Conservation (phyloP, 108 stramenopile species). For the Cyclotella cryptica region DNA sequence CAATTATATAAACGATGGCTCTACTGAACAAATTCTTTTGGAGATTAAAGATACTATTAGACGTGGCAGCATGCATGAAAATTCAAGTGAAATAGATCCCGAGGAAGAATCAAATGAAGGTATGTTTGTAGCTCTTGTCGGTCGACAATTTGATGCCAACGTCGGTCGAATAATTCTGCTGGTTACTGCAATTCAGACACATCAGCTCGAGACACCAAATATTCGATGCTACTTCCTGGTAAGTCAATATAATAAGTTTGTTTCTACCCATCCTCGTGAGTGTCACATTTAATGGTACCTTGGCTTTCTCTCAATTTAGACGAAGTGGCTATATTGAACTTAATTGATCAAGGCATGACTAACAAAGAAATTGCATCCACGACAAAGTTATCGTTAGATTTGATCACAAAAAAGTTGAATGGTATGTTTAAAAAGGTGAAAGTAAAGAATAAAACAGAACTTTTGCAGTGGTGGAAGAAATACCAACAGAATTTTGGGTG, state of each 20-base stretch:
- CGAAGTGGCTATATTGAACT: constrained; percentile 63
- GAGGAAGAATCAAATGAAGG: constrained; percentile 1
- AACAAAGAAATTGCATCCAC: constrained; percentile 75
- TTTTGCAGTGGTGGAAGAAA: constrained; percentile 36
- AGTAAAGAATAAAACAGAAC: constrained; percentile 60
- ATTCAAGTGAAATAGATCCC: constrained; percentile 1
- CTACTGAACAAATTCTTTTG: constrained; percentile 25
- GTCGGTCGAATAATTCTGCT: background rate
- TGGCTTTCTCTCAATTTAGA: constrained; percentile 16
- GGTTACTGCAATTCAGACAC: background rate
- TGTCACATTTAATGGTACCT: constrained; percentile 2
- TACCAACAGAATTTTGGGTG: background rate
- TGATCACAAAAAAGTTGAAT: constrained; percentile 67
- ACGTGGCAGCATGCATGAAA: background rate
- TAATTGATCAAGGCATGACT: constrained; percentile 64
- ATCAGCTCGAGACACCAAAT: background rate
- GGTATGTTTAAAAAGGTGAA: constrained; percentile 72
- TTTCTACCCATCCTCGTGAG: too few species aligned
- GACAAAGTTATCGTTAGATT: constrained; percentile 41
- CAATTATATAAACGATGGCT: constrained; percentile 1
- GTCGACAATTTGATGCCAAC: background rate
- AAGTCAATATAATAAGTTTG: background rate
- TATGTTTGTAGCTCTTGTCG: background rate
- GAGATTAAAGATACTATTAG: constrained; percentile 34
- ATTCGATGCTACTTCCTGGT: background rate